A percentile compares a stretch with the other conserved stretches of the same genome.
phyloP scores from a whole-genome alignment of 192 early-diverging fungal species.

The Dissophora ornata region DNA sequence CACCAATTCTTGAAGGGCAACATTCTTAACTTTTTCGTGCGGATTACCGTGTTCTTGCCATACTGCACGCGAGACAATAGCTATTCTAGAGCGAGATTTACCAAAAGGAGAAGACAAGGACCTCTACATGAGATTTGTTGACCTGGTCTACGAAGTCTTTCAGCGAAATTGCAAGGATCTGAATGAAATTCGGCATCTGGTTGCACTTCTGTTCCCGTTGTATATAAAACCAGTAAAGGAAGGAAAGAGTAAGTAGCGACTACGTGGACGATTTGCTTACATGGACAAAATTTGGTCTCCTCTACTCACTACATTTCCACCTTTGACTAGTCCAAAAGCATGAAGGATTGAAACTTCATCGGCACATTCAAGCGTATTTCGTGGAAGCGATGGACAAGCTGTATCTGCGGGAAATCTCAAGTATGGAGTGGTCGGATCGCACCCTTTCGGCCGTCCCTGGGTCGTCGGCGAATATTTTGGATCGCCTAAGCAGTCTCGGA shows the following conservation, averaged over 20 bases:
- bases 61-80: constrained; percentile 62
- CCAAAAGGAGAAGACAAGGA: constrained; percentile 64
- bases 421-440: constrained; percentile 78
- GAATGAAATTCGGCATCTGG: constrained; percentile 87
- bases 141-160: constrained; percentile 86
- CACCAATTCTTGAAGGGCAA: too few species aligned
- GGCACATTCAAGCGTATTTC: constrained; percentile 82
- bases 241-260: constrained; percentile 66
- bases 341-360: constrained; percentile 82
- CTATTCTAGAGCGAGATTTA: constrained; percentile 80
- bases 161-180: constrained; percentile 83
- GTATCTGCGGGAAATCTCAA: constrained; percentile 93
- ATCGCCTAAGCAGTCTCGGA: not conserved
- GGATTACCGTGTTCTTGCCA: not conserved
- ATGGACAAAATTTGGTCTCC: too few species aligned
- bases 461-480: constrained; percentile 3
- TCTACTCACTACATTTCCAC: too few species aligned
- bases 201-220: constrained; percentile 83
- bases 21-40: not conserved
- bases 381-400: constrained; percentile 84
- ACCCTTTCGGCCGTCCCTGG: constrained; percentile 40
- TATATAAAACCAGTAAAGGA: constrained; percentile 88
- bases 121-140: constrained; percentile 81
- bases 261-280: too few species aligned
- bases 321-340: constrained; percentile 58